Conservation (phyloP, 2,329 filamentous ascomycete species). For the Trichoderma koningii region DNA sequence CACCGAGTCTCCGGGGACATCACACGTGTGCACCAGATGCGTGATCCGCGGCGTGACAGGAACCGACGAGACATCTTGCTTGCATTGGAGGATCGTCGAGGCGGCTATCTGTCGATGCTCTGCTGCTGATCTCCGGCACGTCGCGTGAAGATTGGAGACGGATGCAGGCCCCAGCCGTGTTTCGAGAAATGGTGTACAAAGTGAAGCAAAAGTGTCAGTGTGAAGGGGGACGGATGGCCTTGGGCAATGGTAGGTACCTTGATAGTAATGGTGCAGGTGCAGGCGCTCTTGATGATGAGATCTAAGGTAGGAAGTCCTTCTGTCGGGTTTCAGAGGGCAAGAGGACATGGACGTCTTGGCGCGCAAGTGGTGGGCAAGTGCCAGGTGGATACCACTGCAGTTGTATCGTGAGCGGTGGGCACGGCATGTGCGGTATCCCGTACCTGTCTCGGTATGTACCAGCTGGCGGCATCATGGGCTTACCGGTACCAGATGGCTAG, state of each 20-base stretch:
- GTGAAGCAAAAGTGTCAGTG: not conserved
- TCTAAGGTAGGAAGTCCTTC: not conserved
- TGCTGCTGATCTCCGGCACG: constrained; percentile 22
- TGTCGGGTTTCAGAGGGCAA: constrained; percentile 16
- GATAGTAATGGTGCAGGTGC: too few species aligned
- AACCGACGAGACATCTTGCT: constrained; percentile 4
- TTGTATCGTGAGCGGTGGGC: not conserved
- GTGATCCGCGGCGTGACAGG: constrained; percentile 8
- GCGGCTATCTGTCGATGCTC: constrained; percentile 18
- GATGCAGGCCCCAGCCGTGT: not conserved
- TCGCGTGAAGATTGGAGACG: not conserved
- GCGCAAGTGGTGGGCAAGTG: constrained; percentile 7
- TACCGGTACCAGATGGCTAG: too few species aligned
- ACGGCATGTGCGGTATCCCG: not conserved
- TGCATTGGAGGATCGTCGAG: constrained; percentile 21
- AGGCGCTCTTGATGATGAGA: not conserved
- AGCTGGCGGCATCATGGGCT: too few species aligned
- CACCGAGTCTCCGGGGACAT: not conserved
- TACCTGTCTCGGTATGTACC: not conserved
- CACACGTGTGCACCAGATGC: constrained; percentile 16
- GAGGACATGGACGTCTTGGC: constrained; percentile 22
- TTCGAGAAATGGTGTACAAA: constrained; percentile 7
- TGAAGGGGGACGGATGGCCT: constrained; percentile 4
- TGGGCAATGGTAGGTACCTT: not conserved
- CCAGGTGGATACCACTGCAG: not conserved